These are phyloP conservation scores for Ceratocystis ficicola DNA, from an alignment of 2,329 filamentous ascomycete genomes.

Conservation along the genomic window DNA sequence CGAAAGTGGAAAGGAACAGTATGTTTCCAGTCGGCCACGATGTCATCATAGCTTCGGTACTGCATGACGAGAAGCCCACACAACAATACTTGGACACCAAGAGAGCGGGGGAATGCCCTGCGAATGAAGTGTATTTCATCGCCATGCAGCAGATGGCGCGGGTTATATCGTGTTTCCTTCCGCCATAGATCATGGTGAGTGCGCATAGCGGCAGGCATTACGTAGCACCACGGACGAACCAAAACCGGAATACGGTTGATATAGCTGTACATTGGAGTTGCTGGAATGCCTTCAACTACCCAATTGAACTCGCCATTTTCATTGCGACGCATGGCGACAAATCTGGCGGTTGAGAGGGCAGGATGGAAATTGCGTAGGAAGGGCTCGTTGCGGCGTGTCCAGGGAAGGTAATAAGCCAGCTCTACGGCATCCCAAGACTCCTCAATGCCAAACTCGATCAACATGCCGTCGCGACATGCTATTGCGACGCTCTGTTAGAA, in stretches of 20 bases:
- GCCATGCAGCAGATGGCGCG: slow-evolving; percentile 7
- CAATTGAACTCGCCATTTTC: slow-evolving; percentile 7
- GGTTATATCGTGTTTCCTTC: slow-evolving; percentile 7
- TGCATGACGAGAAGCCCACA: slow-evolving; percentile 14
- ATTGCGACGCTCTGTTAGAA: background rate
- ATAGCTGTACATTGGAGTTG: background rate
- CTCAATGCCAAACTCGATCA: background rate
- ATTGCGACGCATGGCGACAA: background rate
- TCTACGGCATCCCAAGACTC: background rate
- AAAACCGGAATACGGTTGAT: slow-evolving; percentile 5
- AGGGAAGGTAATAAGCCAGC: background rate
- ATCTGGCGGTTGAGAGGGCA: background rate
- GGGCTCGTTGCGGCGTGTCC: background rate
- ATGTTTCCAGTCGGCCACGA: slow-evolving; percentile 12
- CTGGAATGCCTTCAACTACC: slow-evolving; percentile 10
- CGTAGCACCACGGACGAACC: slow-evolving; percentile 18
- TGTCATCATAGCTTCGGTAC: slow-evolving; percentile 12
- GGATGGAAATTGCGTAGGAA: slow-evolving; percentile 15
- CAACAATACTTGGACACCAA: slow-evolving; percentile 11
- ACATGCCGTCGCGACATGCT: slow-evolving; percentile 3
- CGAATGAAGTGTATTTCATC: slow-evolving; percentile 11
- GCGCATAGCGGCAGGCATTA: slow-evolving; percentile 6
- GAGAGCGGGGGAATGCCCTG: slow-evolving; percentile 6
- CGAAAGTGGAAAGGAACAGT: slow-evolving; percentile 13
- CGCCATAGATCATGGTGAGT: slow-evolving; percentile 6